Conservation (phyloP, 2,329 filamentous ascomycete species). For the Alternaria sp. region DNA sequence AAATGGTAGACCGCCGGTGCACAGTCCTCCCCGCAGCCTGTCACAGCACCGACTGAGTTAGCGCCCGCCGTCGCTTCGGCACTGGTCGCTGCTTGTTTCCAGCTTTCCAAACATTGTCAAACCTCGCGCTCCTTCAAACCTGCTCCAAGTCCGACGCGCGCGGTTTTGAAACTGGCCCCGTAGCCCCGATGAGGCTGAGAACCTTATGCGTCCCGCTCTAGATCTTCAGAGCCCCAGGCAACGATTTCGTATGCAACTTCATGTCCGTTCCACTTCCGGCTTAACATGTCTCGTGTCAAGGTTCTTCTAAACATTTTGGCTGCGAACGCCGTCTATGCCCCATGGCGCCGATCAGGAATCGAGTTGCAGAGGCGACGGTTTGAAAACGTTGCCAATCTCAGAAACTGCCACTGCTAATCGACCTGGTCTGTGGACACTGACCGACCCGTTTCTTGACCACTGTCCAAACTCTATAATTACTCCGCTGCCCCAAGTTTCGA, state of each 20-base stretch:
- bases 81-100: slow-evolving; percentile 49
- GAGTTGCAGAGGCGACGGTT: slow-evolving; percentile 49
- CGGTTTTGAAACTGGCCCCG: slow-evolving; percentile 52
- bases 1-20: slow-evolving; percentile 25
- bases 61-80: slow-evolving; percentile 46
- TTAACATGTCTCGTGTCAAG: slow-evolving; percentile 49
- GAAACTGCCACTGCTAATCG: slow-evolving; percentile 52
- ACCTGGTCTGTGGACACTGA: slow-evolving; percentile 37
- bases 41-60: slow-evolving; percentile 42
- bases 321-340: slow-evolving; percentile 37
- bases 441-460: slow-evolving; percentile 40
- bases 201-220: slow-evolving; percentile 41
- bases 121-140: slow-evolving; percentile 48
- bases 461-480: slow-evolving; percentile 47
- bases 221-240: slow-evolving; percentile 31
- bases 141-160: slow-evolving; percentile 48
- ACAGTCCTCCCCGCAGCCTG: slow-evolving; percentile 42
- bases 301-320: slow-evolving; percentile 51
- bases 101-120: slow-evolving; percentile 48
- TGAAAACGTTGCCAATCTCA: slow-evolving; percentile 54
- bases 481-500: slow-evolving; percentile 48
- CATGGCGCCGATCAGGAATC: slow-evolving; percentile 49
- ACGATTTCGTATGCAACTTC: slow-evolving; percentile 39
- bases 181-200: slow-evolving; percentile 36
- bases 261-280: slow-evolving; percentile 43